Conservation (phyloP, 805 yeast genomes). For the Lipomyces sp. region DNA sequence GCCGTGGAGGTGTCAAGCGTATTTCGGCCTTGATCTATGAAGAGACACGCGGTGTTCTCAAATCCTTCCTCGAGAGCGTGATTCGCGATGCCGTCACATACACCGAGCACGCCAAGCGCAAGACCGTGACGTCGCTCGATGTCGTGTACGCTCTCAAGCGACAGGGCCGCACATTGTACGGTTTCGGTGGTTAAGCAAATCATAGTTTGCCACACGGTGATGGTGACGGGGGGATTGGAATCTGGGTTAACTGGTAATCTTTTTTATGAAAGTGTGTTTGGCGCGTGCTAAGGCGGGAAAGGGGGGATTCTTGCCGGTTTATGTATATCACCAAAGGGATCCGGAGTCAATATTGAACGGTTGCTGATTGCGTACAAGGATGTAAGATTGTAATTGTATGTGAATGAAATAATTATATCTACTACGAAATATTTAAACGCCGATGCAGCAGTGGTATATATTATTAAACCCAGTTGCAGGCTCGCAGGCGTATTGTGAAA, state of each 20-base stretch:
- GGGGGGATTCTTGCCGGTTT: not conserved
- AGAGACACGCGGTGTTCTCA: slow-evolving; percentile 96
- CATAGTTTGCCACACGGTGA: no score
- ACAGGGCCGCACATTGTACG: slow-evolving; percentile 99
- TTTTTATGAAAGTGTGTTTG: not conserved
- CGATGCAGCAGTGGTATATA: no score
- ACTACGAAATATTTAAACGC: no score
- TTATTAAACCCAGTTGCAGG: no score
- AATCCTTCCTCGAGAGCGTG: slow-evolving; percentile 94
- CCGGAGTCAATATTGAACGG: not conserved
- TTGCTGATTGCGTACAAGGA: not conserved
- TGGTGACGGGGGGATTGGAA: not conserved
- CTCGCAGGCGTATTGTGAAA: no score
- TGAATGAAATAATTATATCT: not conserved
- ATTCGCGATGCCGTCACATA: slow-evolving; percentile 99
- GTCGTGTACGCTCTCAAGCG: slow-evolving; percentile 99
- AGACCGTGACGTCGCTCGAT: slow-evolving; percentile 98
- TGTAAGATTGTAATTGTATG: not conserved
- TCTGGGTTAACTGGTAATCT: not conserved
- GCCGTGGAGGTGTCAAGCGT: slow-evolving; percentile 99
- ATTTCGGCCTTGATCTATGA: slow-evolving; percentile 98
- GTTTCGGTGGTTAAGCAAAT: slow-evolving; percentile 92
- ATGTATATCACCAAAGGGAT: not conserved
- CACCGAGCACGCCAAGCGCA: slow-evolving; percentile 99
- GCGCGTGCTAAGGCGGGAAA: not conserved